These are phyloP conservation scores for Venturia aucupariae DNA, from an alignment of 2,329 filamentous ascomycete species.

Conservation along the genomic window DNA sequence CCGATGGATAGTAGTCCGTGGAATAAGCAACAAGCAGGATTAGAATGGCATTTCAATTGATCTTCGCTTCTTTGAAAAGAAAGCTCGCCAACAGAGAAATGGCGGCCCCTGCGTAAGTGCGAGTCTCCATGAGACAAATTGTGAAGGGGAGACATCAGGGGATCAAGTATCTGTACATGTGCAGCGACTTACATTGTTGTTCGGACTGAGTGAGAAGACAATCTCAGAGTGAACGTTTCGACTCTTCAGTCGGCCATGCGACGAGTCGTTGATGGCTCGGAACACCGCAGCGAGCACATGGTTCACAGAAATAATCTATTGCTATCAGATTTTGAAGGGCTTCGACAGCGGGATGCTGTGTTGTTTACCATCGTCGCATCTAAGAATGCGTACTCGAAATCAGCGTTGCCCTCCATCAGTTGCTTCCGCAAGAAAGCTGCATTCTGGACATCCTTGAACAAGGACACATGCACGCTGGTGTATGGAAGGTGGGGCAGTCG, in stretches of 20 bases:
- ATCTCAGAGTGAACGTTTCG: conserved; percentile 85
- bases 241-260: conserved; percentile 57
- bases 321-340: not conserved
- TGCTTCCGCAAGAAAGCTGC: conserved; percentile 69
- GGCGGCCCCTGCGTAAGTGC: conserved; percentile 10
- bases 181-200: conserved; percentile 60
- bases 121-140: not conserved
- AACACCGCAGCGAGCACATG: conserved; percentile 71
- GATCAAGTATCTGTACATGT: conserved; percentile 1
- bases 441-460: conserved; percentile 73
- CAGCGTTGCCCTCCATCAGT: conserved; percentile 71
- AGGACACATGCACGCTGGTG: conserved; percentile 59
- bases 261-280: conserved; percentile 60
- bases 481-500: conserved; percentile 66
- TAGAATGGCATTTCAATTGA: conserved; percentile 13
- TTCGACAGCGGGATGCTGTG: not conserved
- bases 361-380: conserved; percentile 64
- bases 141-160: conserved; percentile 5
- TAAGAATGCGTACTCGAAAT: conserved; percentile 89
- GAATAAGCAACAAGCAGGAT: conserved; percentile 12
- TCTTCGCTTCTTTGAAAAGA: conserved; percentile 14
- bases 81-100: conserved; percentile 11
- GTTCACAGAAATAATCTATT: conserved; percentile 56
- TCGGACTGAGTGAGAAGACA: conserved; percentile 68
- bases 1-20: conserved; percentile 5